phyloP scores from a whole-genome alignment of 2,329 filamentous ascomycete genomes.

The Diaporthe caulivora region DNA sequence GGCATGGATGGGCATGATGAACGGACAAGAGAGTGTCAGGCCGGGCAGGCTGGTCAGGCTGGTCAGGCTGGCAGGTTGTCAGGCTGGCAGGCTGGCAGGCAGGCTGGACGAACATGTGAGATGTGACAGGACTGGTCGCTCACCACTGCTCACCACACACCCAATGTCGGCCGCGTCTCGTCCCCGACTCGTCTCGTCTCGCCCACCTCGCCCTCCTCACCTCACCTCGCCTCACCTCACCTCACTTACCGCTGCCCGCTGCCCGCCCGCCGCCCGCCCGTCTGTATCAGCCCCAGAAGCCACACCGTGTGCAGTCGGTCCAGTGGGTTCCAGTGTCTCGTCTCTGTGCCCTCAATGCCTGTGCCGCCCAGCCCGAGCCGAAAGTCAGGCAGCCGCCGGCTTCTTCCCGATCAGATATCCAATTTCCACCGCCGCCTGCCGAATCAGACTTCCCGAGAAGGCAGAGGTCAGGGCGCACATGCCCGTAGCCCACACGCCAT shows the following conservation, averaged over 20 bases:
- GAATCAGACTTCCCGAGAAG: background rate
- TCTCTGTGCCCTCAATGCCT: background rate
- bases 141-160: background rate
- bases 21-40: background rate
- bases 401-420: slow-evolving; percentile 14
- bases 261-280: background rate
- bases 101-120: slow-evolving; percentile 19
- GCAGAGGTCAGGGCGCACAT: background rate
- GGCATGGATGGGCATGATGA: no score
- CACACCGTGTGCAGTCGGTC: slow-evolving; percentile 8
- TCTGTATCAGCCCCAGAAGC: slow-evolving; percentile 20
- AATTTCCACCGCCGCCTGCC: slow-evolving; percentile 8
- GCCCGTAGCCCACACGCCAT: background rate
- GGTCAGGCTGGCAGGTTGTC: no score
- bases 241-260: background rate
- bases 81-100: no score
- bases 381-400: slow-evolving; percentile 16
- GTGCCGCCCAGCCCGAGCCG: slow-evolving; percentile 13
- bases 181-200: background rate
- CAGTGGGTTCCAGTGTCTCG: background rate
- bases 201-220: no score
- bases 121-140: background rate
- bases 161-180: slow-evolving; percentile 12
- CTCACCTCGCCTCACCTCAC: background rate
- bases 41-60: background rate